A percentile compares a stretch with the other conserved stretches of the same genome.
phyloP scores from a whole-genome alignment of 805 yeast genomes.

The Starmerella apicola region DNA sequence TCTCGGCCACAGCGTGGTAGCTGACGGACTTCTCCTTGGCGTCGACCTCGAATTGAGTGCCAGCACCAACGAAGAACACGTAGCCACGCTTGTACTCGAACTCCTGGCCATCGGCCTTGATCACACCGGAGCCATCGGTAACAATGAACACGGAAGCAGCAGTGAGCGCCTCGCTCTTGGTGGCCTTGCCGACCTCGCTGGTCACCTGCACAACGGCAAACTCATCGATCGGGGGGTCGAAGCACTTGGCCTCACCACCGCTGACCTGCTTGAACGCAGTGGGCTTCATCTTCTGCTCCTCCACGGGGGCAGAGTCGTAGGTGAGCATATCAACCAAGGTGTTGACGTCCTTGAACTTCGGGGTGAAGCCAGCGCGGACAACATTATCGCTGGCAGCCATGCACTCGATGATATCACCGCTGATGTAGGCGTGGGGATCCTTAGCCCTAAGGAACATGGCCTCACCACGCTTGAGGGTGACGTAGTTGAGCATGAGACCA shows the following conservation, averaged over 20 bases:
- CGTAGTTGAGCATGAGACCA: constrained; percentile 81
- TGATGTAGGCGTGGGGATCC: constrained; percentile 95
- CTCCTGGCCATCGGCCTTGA: constrained; percentile 33
- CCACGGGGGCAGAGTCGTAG: constrained; percentile 76
- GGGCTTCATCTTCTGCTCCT: constrained; percentile 81
- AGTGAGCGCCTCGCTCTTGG: constrained; percentile 46
- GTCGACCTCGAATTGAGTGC: constrained; percentile 45
- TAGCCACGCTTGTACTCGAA: constrained; percentile 54
- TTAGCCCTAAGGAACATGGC: constrained; percentile 94
- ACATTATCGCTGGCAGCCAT: constrained; percentile 99
- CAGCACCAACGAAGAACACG: constrained; percentile 78
- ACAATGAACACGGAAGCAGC: constrained; percentile 86
- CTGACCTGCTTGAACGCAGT: constrained; percentile 34
- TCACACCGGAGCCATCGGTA: constrained; percentile 66
- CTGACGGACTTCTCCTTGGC: constrained; percentile 43
- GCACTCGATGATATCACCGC: constrained; percentile 96
- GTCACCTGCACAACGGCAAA: constrained; percentile 83
- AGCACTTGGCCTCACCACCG: constrained; percentile 36
- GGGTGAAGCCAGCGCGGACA: constrained; percentile 98
- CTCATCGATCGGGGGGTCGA: constrained; percentile 95
- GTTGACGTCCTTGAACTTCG: constrained; percentile 91
- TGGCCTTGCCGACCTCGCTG: constrained; percentile 37
- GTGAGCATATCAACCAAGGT: constrained; percentile 85
- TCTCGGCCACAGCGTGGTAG: constrained; percentile 85
- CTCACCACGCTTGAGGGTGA: constrained; percentile 71